phyloP scores from a whole-genome alignment of 108 stramenopile genomes.

The Cyclotella atomus region DNA sequence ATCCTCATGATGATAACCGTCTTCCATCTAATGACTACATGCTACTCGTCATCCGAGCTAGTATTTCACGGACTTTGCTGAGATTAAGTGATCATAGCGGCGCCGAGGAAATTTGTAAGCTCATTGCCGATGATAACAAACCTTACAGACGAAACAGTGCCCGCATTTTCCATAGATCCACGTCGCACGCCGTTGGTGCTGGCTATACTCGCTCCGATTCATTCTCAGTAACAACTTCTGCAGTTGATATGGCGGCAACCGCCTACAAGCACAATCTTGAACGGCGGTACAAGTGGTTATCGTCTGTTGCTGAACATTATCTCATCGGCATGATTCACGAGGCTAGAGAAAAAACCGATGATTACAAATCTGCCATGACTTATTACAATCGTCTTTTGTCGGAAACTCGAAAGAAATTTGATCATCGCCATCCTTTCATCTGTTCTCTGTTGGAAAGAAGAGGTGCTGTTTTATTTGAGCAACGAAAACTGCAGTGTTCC shows the following conservation, averaged over 20 bases:
- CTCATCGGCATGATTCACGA: constrained; percentile 36
- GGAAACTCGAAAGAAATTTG: constrained; percentile 40
- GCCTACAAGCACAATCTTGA: constrained; percentile 45
- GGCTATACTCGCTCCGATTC: constrained; percentile 37
- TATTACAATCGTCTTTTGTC: constrained; percentile 52
- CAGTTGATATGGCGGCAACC: constrained; percentile 10
- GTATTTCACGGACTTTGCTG: constrained; percentile 29
- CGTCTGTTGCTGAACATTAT: constrained; percentile 36
- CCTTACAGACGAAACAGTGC: constrained; percentile 13
- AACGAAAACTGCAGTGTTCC: constrained; percentile 47
- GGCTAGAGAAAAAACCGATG: constrained; percentile 25
- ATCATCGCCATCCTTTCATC: constrained; percentile 45
- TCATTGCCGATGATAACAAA: constrained; percentile 25
- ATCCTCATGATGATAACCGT: constrained; percentile 38
- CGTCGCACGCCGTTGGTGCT: constrained; percentile 11
- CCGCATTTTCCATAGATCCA: constrained; percentile 4
- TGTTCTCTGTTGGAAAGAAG: constrained; percentile 45
- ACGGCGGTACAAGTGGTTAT: constrained; percentile 40
- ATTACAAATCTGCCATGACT: constrained; percentile 37
- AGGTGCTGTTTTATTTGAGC: constrained; percentile 44
- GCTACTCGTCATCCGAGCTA: constrained; percentile 33
- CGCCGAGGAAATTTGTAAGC: constrained; percentile 26
- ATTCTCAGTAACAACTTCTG: constrained; percentile 28
- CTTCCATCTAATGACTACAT: constrained; percentile 38
- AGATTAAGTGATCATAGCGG: constrained; percentile 27